Percentiles rank a stretch among this genome's conserved stretches.
Evolutionary conservation across 805 yeast genomes (phyloP).

Genomic region (Komagataella mondaviorum): DNA sequence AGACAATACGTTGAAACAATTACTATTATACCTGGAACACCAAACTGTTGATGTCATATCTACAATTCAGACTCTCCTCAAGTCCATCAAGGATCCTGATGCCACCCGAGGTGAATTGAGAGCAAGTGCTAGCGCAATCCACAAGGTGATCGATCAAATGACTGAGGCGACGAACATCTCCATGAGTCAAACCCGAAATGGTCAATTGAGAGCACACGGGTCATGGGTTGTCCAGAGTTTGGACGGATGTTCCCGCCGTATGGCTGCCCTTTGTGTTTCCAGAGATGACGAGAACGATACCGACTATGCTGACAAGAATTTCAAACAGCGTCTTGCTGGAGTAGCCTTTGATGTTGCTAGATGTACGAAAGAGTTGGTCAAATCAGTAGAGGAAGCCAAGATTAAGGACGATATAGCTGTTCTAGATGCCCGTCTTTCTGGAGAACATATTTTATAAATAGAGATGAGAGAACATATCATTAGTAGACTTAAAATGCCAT

Average conservation of each 20-base stretch:
- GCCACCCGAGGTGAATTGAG: constrained; percentile 66
- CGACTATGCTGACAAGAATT: constrained; percentile 75
- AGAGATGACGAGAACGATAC: constrained; percentile 26
- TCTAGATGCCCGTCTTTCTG: constrained; percentile 47
- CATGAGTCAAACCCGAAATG: constrained; percentile 81
- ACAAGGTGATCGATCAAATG: constrained; percentile 72
- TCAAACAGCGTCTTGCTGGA: constrained; percentile 90
- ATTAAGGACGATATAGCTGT: constrained; percentile 75
- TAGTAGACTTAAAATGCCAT: background rate
- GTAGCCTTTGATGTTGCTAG: constrained; percentile 94
- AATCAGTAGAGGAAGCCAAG: constrained; percentile 91
- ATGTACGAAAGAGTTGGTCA: constrained; percentile 89
- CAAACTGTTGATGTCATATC: constrained; percentile 87
- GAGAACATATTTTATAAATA: background rate
- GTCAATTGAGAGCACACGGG: constrained; percentile 79
- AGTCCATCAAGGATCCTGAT: constrained; percentile 64
- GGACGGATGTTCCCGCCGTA: constrained; percentile 74
- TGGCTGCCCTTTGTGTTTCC: constrained; percentile 51
- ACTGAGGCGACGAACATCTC: constrained; percentile 77
- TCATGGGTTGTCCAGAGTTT: constrained; percentile 80
- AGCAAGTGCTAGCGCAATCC: constrained; percentile 62
- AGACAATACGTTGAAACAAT: constrained; percentile 76
- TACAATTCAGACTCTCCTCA: constrained; percentile 72
- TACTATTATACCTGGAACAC: constrained; percentile 77
- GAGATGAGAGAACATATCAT: background rate